Base-by-base conservation (phyloP, 768 basidiomycete species). In the Pleurotus giganteus region DNA sequence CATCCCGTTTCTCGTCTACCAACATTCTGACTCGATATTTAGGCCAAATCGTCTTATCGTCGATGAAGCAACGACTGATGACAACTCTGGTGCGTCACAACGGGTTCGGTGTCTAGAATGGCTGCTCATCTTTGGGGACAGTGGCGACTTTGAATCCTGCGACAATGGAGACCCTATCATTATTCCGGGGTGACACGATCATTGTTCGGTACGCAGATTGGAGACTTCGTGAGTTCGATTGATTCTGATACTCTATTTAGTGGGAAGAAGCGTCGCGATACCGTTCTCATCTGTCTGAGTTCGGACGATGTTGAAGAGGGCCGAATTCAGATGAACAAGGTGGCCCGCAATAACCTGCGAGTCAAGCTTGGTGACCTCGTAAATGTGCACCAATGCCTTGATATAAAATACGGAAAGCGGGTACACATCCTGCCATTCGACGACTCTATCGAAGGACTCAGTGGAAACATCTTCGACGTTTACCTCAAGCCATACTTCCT, bases 401-500 rank as follows among this genome's bases (percentile, higher is more conserved):
- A 98, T 66, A 98, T 98, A 80, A 97, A 98, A 74, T 99, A 99
- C 70, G 97, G 97, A 61, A 98, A 99, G 70, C 88, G 96, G 53
- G 85, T 99, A 36, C 97, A 98, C 68, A 83, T 99, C 57, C 79
- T 99, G 13, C 97, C 97, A 1, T 98, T 99, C 66, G 97, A 98
- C 64, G 97, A 99, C 76, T 98, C 97, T 4, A 77, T 98, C 58
- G 97, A 99, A 76, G 97, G 96, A 62, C 81, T 99, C 50, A 95
- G 92, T 61, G 97, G 97, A 32, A 98, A 99, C 76, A 83, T 99
- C 61, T 99, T 98, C 66, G 97, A 99, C 66, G 96, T 98, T 47
- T 98, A 95, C 75, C 85, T 99, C 58, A 97, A 91, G 79, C 97
- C 96, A 1, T 99, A 99, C 72, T 99, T 99, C 88, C 83, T 98